Percentiles rank a stretch among this genome's conserved stretches.
These are phyloP conservation scores for Forsythia viridissima DNA, from an alignment of 257 asterid genomes.

Conservation along the genomic window DNA sequence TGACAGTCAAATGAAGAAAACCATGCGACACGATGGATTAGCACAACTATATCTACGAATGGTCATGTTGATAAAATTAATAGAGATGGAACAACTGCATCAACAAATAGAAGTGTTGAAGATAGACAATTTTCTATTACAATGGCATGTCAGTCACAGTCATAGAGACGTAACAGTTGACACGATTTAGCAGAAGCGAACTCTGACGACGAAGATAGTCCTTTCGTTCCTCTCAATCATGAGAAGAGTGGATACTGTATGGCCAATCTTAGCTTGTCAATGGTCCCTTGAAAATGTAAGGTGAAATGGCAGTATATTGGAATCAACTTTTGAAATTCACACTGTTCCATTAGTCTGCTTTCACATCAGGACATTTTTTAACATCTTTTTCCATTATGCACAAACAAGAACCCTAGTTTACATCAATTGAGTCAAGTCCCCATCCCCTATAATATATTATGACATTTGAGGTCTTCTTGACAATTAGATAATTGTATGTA, in stretches of 20 bases:
- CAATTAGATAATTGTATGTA: neutral
- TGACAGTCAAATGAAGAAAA: neutral
- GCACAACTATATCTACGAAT: neutral
- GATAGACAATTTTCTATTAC: too few species aligned
- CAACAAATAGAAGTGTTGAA: neutral
- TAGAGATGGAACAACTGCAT: neutral
- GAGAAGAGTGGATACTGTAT: neutral
- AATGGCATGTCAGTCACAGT: neutral
- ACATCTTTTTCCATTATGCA: constrained; percentile 36
- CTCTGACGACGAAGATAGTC: neutral
- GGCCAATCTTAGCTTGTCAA: constrained; percentile 19
- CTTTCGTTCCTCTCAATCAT: neutral
- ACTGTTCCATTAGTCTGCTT: constrained; percentile 28
- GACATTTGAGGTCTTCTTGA: constrained; percentile 19
- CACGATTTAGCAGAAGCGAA: neutral
- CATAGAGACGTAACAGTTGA: neutral
- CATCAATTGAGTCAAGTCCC: constrained; percentile 47
- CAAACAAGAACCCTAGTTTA: constrained; percentile 39
- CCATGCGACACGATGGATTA: neutral
- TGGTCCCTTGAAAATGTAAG: constrained; percentile 41
- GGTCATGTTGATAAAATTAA: too few species aligned
- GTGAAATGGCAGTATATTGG: constrained; percentile 21
- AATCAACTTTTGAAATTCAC: constrained; percentile 4
- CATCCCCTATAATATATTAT: constrained; percentile 25
- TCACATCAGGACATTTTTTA: constrained; percentile 26